phyloP scores from a whole-genome alignment of 768 basidiomycete species.

The Calocybe indica region DNA sequence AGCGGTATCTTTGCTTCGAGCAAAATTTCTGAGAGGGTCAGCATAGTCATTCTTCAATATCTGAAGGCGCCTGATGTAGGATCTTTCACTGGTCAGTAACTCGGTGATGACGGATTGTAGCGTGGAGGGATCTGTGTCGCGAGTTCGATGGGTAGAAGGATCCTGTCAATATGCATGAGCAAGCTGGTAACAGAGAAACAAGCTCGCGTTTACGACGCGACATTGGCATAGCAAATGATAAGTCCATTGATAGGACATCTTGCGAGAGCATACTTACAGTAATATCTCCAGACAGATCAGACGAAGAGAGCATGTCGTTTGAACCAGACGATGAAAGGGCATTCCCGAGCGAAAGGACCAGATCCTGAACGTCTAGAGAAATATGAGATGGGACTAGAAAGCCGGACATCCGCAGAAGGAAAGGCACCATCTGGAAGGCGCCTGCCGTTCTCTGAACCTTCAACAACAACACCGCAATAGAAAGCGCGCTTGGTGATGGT shows the following conservation, averaged over 20 bases:
- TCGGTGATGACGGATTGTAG: conserved; percentile 78
- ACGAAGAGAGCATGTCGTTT: conserved; percentile 38
- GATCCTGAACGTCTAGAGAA: conserved; percentile 64
- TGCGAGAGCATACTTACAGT: conserved; percentile 32
- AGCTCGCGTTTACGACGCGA: too few relatives aligned
- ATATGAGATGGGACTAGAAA: conserved; percentile 6
- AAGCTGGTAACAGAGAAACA: too few relatives aligned
- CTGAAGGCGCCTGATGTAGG: conserved; percentile 79
- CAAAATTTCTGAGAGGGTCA: conserved; percentile 83
- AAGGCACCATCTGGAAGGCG: conserved; percentile 60
- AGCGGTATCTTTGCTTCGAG: conserved; percentile 76
- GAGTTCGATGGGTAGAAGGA: conserved; percentile 41
- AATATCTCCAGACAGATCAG: conserved; percentile 28
- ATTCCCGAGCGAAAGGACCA: conserved; percentile 73
- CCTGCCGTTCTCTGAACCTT: conserved; percentile 68
- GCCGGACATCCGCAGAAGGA: conserved; percentile 5
- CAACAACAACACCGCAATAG: conserved; percentile 86
- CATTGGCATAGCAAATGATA: too few relatives aligned
- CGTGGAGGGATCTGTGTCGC: conserved; percentile 59
- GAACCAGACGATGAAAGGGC: conserved; percentile 50
- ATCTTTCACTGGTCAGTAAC: conserved; percentile 82
- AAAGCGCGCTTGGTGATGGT: conserved; percentile 74
- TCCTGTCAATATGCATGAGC: conserved; percentile 20
- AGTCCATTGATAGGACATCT: too few relatives aligned
- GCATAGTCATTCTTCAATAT: conserved; percentile 87